Evolutionary conservation across 2,329 filamentous ascomycete genomes (phyloP).

Genomic region (Venturia aucupariae): DNA sequence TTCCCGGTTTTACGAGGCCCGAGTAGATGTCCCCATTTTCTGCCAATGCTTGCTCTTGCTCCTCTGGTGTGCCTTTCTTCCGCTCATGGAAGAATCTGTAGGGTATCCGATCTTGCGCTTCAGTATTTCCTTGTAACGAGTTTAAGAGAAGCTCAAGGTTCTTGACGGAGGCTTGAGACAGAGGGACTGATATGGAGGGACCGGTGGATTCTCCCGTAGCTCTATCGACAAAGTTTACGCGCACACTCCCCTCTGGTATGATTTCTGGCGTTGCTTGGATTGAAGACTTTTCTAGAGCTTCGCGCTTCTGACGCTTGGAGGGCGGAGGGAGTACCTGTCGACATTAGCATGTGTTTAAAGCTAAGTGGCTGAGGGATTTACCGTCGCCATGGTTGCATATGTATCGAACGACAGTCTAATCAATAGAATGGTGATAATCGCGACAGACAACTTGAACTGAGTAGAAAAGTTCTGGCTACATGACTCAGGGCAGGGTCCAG

Average conservation of each 20-base stretch:
- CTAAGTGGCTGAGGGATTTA: neutral
- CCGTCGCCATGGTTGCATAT: neutral
- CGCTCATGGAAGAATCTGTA: conserved; percentile 56
- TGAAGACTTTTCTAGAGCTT: conserved; percentile 59
- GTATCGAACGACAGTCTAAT: neutral
- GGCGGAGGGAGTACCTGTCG: conserved; percentile 59
- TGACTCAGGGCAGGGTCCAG: too few species aligned
- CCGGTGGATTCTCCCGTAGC: conserved; percentile 59
- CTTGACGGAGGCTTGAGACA: conserved; percentile 78
- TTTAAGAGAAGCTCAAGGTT: conserved; percentile 84
- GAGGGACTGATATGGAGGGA: conserved; percentile 63
- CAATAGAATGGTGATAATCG: neutral
- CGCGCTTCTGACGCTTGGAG: conserved; percentile 77
- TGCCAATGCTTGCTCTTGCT: conserved; percentile 24
- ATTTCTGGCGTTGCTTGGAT: conserved; percentile 66
- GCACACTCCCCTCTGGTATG: conserved; percentile 64
- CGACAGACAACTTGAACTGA: neutral
- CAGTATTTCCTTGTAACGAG: conserved; percentile 59
- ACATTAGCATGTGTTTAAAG: neutral
- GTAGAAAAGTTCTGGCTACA: neutral
- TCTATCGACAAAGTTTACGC: conserved; percentile 82
- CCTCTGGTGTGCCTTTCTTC: conserved; percentile 27
- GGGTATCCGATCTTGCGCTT: conserved; percentile 52
- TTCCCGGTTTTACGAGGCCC: conserved; percentile 32
- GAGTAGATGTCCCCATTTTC: conserved; percentile 38